These are phyloP conservation scores for Labyrinthula sp. DNA, from an alignment of 352 stramenopile species.

Conservation along the genomic window DNA sequence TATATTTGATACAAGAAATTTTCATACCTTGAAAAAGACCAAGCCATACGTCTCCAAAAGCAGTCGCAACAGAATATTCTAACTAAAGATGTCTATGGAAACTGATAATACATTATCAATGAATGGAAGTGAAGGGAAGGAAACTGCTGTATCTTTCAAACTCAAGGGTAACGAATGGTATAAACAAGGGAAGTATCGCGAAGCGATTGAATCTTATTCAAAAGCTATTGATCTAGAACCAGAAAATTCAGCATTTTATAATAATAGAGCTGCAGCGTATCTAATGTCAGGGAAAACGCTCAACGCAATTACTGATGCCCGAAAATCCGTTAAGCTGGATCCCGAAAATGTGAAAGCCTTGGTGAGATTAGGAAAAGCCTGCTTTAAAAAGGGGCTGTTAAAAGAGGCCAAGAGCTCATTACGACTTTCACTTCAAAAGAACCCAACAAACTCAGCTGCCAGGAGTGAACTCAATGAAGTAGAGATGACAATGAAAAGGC, in stretches of 20 bases:
- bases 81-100: too few species aligned
- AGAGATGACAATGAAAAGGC: constrained; percentile 15
- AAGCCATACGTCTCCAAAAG: too few species aligned
- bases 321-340: constrained; percentile 26
- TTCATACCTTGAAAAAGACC: too few species aligned
- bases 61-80: too few species aligned
- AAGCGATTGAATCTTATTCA: constrained; percentile 63
- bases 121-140: constrained; percentile 5
- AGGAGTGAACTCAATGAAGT: constrained; percentile 30
- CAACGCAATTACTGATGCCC: constrained; percentile 4
- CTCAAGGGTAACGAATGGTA: constrained; percentile 60
- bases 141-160: constrained; percentile 28
- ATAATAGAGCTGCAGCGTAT: constrained; percentile 60
- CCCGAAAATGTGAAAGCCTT: constrained; percentile 25
- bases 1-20: too few species aligned
- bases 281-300: constrained; percentile 60
- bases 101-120: too few species aligned
- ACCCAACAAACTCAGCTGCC: constrained; percentile 33
- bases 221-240: constrained; percentile 60
- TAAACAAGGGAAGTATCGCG: constrained; percentile 62
- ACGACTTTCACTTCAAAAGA: constrained; percentile 28
- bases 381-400: constrained; percentile 27
- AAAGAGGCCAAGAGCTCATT: constrained; percentile 33
- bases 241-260: constrained; percentile 58
- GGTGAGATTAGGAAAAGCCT: constrained; percentile 27